Evolutionary conservation across 441 rosid species (phyloP).

Genomic region (Rhodomyrtus psidioides): DNA sequence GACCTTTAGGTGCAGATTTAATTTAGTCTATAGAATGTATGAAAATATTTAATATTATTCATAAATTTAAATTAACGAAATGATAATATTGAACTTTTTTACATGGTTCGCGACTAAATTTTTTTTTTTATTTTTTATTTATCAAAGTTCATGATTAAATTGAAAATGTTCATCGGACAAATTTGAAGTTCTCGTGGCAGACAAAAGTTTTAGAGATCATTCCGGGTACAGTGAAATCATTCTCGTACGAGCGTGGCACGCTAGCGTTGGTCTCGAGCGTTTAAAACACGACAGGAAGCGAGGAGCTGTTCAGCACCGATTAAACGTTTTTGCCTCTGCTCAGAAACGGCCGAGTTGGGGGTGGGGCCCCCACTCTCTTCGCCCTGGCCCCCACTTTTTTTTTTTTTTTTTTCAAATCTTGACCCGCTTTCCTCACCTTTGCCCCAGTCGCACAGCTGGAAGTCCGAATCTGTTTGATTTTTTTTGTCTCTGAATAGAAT

Average conservation of each 20-base stretch:
- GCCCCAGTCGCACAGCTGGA: slow-evolving; percentile 30
- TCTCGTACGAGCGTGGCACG: slow-evolving; percentile 10
- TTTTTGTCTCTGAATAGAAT: not conserved
- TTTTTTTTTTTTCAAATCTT: not conserved
- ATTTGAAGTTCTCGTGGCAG: too few relatives aligned
- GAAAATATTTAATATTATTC: too few relatives aligned
- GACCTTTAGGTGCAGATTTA: too few relatives aligned
- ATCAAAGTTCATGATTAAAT: too few relatives aligned
- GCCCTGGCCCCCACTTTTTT: not conserved
- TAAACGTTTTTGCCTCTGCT: not conserved
- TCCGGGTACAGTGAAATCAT: slow-evolving; percentile 5
- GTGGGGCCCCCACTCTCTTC: not conserved
- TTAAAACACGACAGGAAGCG: slow-evolving; percentile 42
- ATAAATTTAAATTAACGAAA: too few relatives aligned
- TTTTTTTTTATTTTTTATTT: too few relatives aligned
- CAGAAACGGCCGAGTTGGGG: slow-evolving; percentile 23
- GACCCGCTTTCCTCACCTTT: slow-evolving; percentile 13
- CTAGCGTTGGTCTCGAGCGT: slow-evolving; percentile 11
- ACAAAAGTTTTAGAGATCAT: too few relatives aligned
- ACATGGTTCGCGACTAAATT: too few relatives aligned
- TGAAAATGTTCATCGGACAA: too few relatives aligned
- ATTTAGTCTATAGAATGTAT: too few relatives aligned
- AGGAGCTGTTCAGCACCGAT: slow-evolving; percentile 33
- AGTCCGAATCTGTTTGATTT: slow-evolving; percentile 19
- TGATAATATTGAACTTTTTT: too few relatives aligned